Base-by-base conservation (phyloP, 1,284 basidiomycete genomes). In the Fistulinella cinereoalba region DNA sequence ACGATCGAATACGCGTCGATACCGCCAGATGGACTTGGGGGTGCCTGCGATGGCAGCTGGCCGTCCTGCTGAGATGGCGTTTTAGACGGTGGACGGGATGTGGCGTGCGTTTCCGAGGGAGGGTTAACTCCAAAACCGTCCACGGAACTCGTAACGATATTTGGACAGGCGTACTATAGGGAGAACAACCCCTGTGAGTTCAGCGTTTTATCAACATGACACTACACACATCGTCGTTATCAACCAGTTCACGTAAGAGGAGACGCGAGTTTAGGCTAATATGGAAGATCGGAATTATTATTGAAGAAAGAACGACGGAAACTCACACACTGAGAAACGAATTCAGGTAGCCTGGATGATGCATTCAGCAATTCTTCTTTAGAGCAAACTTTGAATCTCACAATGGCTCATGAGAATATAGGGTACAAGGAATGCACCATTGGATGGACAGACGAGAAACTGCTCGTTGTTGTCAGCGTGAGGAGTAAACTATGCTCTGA, bases 321-420 rank as follows among this genome's bases (percentile, higher is more conserved):
- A 8, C 66, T 53, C 37, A 64, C 66, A 64, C 58, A 23, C 64
- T 65, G 29, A 64, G 33, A 28, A 68, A 67, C 4, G 66, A 68
- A 25, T 67, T 64, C 27, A 64, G 53, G 42, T 64, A 68, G 41
- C 52, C 62, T 64, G 37, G 12, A 6, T 4, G 12, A 25, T 2
- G 2, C 0, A 4, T 15, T 29, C 12, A 7, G 41, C 0, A 12
- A 38, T 12, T 33, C 15, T 5, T 22, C 1, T n/a, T 18, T 1
- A 2, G n/a, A 7, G 10, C 2, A 4, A 43, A 31, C 12, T 0
- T 1, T 4, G 12, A 2, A 27, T 43, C 61, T 31, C 16, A 60
- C 66, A 64, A 41, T 68, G 58, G 21, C 62, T 64, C 60, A 64
- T 66, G 5, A 64, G 56, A 37, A 64, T 64, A 27, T 68, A 64